phyloP scores from a whole-genome alignment of 805 yeast genomes.

The Candida nemodendra region DNA sequence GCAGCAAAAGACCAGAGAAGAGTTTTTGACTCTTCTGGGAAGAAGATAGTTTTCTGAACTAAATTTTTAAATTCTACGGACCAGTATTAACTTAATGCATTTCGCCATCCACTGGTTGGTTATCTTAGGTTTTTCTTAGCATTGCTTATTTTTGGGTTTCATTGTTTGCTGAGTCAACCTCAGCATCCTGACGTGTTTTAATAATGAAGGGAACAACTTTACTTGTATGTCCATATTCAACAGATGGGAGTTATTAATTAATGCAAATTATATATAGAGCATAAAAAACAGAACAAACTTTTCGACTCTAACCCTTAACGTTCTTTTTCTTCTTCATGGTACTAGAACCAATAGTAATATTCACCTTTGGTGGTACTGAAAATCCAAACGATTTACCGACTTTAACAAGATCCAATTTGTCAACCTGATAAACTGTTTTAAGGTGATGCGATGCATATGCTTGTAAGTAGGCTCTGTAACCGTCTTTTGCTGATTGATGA shows the following conservation, averaged over 20 bases:
- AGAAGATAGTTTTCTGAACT: conserved; percentile 47
- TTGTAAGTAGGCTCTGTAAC: conserved; percentile 93
- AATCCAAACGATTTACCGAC: conserved; percentile 97
- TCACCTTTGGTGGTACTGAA: conserved; percentile 93
- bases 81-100: too few species aligned
- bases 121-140: too few species aligned
- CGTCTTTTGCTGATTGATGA: conserved; percentile 95
- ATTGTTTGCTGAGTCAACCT: too few species aligned
- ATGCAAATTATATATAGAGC: too few species aligned
- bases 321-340: conserved; percentile 22
- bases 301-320: not conserved
- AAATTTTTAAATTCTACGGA: too few species aligned
- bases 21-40: conserved; percentile 79
- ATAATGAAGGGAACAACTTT: too few species aligned
- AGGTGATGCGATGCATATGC: conserved; percentile 96
- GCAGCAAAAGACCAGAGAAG: conserved; percentile 94
- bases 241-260: too few species aligned
- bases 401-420: conserved; percentile 87
- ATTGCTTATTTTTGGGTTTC: too few species aligned
- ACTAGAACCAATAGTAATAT: conserved; percentile 92
- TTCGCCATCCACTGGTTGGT: too few species aligned
- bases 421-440: conserved; percentile 95
- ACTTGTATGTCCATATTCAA: too few species aligned
- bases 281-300: too few species aligned
- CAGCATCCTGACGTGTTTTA: too few species aligned